These are phyloP conservation scores for Pseudopithomyces chartarum DNA, from an alignment of 2,329 filamentous ascomycete genomes.

Conservation along the genomic window DNA sequence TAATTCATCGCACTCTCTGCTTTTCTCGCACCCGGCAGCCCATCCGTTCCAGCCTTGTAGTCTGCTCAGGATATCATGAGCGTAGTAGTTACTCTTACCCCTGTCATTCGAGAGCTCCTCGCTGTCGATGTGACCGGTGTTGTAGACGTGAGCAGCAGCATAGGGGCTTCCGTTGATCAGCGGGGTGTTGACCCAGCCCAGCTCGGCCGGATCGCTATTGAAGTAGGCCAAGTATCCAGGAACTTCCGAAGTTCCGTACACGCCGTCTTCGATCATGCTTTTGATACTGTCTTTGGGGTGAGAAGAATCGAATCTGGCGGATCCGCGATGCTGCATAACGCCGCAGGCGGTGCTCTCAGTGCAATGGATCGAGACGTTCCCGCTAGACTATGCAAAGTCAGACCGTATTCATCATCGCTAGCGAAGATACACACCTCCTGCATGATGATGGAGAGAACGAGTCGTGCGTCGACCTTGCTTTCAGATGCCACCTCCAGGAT, in stretches of 20 bases:
- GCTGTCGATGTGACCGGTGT: slow-evolving; percentile 11
- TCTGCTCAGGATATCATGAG: slow-evolving; percentile 20
- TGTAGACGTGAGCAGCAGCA: slow-evolving; percentile 20
- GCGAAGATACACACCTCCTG: slow-evolving; percentile 16
- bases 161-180: slow-evolving; percentile 19
- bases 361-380: slow-evolving; percentile 17
- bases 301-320: slow-evolving; percentile 4
- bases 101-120: slow-evolving; percentile 9
- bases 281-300: slow-evolving; percentile 16
- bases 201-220: slow-evolving; percentile 7
- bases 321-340: slow-evolving; percentile 20
- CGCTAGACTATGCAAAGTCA: slow-evolving; percentile 16
- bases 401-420: not conserved
- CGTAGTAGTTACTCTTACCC: slow-evolving; percentile 17
- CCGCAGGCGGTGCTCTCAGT: slow-evolving; percentile 21
- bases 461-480: slow-evolving; percentile 19
- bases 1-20: slow-evolving; percentile 4
- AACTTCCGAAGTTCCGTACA: slow-evolving; percentile 10
- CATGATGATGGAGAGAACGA: slow-evolving; percentile 22
- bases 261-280: slow-evolving; percentile 16
- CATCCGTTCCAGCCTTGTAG: slow-evolving; percentile 21
- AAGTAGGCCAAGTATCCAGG: slow-evolving; percentile 19
- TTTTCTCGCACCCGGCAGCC: slow-evolving; percentile 10
- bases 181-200: slow-evolving; percentile 9
- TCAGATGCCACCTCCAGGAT: slow-evolving; percentile 14